Evolutionary conservation across 73 alveolate genomes (phyloP).

Genomic region (Stentor roeselii): DNA sequence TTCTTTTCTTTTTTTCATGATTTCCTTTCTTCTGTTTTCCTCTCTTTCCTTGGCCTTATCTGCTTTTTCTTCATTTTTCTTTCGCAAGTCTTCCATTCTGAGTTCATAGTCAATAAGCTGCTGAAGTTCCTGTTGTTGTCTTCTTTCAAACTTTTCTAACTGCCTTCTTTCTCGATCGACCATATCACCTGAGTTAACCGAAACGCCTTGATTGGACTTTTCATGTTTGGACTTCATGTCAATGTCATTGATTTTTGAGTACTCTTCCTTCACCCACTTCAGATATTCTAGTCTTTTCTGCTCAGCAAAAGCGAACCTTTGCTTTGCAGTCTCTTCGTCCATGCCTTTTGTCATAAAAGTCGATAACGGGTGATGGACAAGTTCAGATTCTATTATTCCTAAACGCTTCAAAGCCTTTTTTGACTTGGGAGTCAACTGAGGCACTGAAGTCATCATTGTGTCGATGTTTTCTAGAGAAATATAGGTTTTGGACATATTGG

Average conservation of each 20-base stretch:
- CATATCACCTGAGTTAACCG: too few species aligned
- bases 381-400: constrained; percentile 67
- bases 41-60: not conserved
- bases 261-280: not conserved
- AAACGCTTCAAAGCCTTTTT: constrained; percentile 52
- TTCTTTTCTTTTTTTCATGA: not conserved
- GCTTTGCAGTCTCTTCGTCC: not conserved
- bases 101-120: constrained; percentile 26
- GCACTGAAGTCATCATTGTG: not conserved
- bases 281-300: constrained; percentile 10
- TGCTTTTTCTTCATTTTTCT: constrained; percentile 19
- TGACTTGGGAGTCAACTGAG: constrained; percentile 51
- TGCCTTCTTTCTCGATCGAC: not conserved
- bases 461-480: not conserved
- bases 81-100: not conserved
- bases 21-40: not conserved
- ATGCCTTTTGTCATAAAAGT: not conserved
- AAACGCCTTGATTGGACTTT: too few species aligned
- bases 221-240: too few species aligned
- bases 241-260: not conserved
- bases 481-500: too few species aligned
- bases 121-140: constrained; percentile 17
- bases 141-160: not conserved
- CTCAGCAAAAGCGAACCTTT: not conserved
- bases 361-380: constrained; percentile 36